Percentiles rank a stretch among this genome's conserved stretches.
phyloP scores from a whole-genome alignment of 805 yeast genomes.

The Lipomyces mesembrius region DNA sequence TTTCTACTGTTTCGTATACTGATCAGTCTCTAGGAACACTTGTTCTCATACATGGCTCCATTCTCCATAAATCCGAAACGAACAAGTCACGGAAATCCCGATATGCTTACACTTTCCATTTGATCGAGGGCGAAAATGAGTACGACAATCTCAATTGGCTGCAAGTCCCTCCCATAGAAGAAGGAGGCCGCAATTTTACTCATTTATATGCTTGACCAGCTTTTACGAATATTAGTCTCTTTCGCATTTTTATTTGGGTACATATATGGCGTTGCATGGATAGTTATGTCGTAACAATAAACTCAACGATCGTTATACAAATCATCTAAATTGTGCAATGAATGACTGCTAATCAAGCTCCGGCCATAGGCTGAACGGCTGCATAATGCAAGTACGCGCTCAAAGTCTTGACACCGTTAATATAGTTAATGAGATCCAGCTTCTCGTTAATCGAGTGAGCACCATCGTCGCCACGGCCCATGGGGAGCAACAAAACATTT shows the following conservation, averaged over 20 bases:
- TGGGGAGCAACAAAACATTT: conserved; percentile 85
- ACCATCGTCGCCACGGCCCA: conserved; percentile 99
- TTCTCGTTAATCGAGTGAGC: conserved; percentile 98
- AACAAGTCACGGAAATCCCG: conserved; percentile 62
- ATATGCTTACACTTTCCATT: conserved; percentile 79
- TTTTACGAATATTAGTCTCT: background rate
- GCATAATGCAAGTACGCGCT: conserved; percentile 92
- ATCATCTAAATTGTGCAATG: background rate
- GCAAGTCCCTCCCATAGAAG: conserved; percentile 64
- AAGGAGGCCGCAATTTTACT: conserved; percentile 65
- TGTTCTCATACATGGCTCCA: conserved; percentile 71
- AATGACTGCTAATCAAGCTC: background rate
- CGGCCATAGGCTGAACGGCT: conserved; percentile 33
- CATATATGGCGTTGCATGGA: background rate
- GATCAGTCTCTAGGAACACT: conserved; percentile 47
- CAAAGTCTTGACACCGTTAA: conserved; percentile 91
- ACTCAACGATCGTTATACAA: background rate
- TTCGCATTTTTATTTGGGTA: background rate
- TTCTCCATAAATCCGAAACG: conserved; percentile 70
- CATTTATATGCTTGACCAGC: conserved; percentile 46
- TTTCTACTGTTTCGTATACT: background rate
- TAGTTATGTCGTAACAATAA: background rate
- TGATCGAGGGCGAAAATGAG: conserved; percentile 66
- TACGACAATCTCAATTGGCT: conserved; percentile 76
- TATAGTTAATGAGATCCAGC: conserved; percentile 82